Percentiles rank a stretch among this genome's conserved stretches.
Evolutionary conservation across 192 early-diverging fungal genomes (phyloP).

Genomic region (Coemansia sp.): DNA sequence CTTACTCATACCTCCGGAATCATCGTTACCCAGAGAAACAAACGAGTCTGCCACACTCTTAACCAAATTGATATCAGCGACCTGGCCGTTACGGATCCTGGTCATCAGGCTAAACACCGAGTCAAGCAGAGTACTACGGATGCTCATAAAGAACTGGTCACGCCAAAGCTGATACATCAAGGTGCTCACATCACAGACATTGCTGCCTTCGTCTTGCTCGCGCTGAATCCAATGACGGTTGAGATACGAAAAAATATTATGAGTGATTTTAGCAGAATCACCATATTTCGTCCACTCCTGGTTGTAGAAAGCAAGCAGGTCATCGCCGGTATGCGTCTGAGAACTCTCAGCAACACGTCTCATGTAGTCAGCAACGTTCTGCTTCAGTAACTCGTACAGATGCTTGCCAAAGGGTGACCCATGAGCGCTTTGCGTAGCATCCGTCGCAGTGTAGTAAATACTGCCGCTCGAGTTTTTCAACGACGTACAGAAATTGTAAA

Average conservation of each 20-base stretch:
- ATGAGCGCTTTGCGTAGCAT: constrained; percentile 50
- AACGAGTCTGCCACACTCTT: constrained; percentile 91
- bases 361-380: constrained; percentile 60
- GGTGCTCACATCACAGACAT: constrained; percentile 88
- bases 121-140: constrained; percentile 50
- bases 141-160: constrained; percentile 62
- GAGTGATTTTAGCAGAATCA: constrained; percentile 76
- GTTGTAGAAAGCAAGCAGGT: constrained; percentile 85
- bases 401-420: constrained; percentile 59
- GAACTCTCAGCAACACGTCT: constrained; percentile 57
- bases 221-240: constrained; percentile 98
- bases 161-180: constrained; percentile 78
- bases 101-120: constrained; percentile 65
- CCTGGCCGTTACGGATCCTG: constrained; percentile 85
- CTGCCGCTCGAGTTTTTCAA: constrained; percentile 28
- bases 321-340: constrained; percentile 71
- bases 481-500: constrained; percentile 57
- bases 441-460: constrained; percentile 34
- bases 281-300: constrained; percentile 90
- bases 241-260: constrained; percentile 92
- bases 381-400: constrained; percentile 65
- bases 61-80: constrained; percentile 80
- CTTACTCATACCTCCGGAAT: constrained; percentile 73
- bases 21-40: constrained; percentile 72
- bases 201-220: constrained; percentile 92